Percentiles rank a stretch among this genome's conserved stretches.
Evolutionary conservation across 2,329 filamentous ascomycete genomes (phyloP).

Genomic region (Canariomyces notabilis): DNA sequence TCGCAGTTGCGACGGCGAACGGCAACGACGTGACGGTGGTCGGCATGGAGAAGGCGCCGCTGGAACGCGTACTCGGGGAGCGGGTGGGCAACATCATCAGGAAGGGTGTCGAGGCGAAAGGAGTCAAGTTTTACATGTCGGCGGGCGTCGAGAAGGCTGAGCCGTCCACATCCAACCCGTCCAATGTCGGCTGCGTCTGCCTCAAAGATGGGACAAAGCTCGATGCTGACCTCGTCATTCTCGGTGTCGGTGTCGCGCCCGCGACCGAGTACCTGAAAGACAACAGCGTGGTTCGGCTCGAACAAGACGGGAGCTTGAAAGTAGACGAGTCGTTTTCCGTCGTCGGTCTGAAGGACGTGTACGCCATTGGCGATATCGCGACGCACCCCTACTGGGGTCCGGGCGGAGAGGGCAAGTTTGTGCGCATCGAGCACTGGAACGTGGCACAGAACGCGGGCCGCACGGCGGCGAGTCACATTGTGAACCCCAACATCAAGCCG

Average conservation of each 20-base stretch:
- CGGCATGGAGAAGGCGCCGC: slow-evolving; percentile 79
- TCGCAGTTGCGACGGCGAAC: slow-evolving; percentile 75
- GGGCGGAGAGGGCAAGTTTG: slow-evolving; percentile 65
- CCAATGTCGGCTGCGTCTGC: slow-evolving; percentile 71
- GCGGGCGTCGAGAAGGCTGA: slow-evolving; percentile 79
- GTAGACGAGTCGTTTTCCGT: slow-evolving; percentile 79
- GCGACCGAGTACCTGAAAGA: slow-evolving; percentile 76
- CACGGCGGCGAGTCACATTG: slow-evolving; percentile 71
- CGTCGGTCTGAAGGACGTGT: slow-evolving; percentile 72
- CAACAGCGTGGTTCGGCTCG: slow-evolving; percentile 64
- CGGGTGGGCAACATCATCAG: slow-evolving; percentile 78
- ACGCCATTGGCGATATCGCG: slow-evolving; percentile 91
- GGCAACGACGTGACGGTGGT: slow-evolving; percentile 82
- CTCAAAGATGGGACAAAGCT: slow-evolving; percentile 83
- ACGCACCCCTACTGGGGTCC: slow-evolving; percentile 92
- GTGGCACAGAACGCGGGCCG: slow-evolving; percentile 92
- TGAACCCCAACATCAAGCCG: slow-evolving; percentile 54
- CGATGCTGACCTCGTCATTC: slow-evolving; percentile 82
- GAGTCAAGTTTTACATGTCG: slow-evolving; percentile 80
- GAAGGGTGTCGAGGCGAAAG: slow-evolving; percentile 72
- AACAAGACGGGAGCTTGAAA: slow-evolving; percentile 78
- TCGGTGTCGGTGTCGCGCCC: slow-evolving; percentile 84
- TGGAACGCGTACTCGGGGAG: slow-evolving; percentile 80
- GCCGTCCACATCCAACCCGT: slow-evolving; percentile 60
- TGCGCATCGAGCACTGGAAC: slow-evolving; percentile 97